Base-by-base conservation (phyloP, 306 rosid genomes). In the Vigna mungo region DNA sequence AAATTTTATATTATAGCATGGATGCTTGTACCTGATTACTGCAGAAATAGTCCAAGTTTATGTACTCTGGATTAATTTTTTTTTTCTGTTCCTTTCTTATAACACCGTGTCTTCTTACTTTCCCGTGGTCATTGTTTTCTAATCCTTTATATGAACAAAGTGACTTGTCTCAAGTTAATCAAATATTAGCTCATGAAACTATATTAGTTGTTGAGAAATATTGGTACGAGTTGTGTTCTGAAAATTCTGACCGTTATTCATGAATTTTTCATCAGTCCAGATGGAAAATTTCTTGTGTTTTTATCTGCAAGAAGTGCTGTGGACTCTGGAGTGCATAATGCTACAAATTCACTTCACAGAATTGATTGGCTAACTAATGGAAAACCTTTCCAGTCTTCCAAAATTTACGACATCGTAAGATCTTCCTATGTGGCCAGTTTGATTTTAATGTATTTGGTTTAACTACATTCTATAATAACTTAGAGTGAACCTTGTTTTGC, bases 291-390 rank as follows among this genome's bases (percentile, higher is more conserved):
- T 70, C 96, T 91, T 67, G 84, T 87, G 75, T 91, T 93, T 88
- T 81, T 91, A 79, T 91, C 97, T 61, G 91, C 96, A 60, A 86
- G 81, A 78, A 76, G 83, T 78, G 81, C 91, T 30, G 98, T 93
- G 82, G 93, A 91, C 76, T 88, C 97, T 77, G 97, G 98, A 54
- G 90, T 90, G 74, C 98, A 91, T 78, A 76, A 71, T 70, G 91
- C 93, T 15, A 93, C 97, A 75, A 76, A 93, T 76, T 93, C 98
- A 51, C 92, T 93, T 85, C 97, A 93, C 85, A 88, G 95, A 81
- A 85, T 91, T 79, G 88, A 89, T 82, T 93, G 96, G 98, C 88
- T 92, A 68, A 59, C 74, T 4, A 85, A 89, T 82, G 88, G 82
- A 55, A 77, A 79, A 49, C 71, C 73, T 17, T 65, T 44, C 74